Evolutionary conservation across 495 filamentous ascomycete genomes (phyloP).

Genomic region (Tuber microsphaerosporum): DNA sequence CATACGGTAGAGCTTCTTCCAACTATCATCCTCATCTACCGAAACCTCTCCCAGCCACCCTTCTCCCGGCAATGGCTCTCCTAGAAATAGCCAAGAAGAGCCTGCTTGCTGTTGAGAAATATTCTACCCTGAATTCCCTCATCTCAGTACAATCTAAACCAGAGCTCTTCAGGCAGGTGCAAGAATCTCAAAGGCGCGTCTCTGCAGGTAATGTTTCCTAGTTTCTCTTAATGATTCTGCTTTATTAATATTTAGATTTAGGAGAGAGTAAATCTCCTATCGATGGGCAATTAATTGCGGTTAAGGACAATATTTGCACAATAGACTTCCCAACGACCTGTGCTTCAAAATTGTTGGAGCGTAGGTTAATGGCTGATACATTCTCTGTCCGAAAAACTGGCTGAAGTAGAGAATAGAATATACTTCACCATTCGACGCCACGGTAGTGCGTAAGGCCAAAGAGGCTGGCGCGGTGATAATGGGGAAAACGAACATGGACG

Average conservation of each 20-base stretch:
- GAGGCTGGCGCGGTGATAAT: conserved; percentile 58
- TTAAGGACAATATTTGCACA: conserved; percentile 74
- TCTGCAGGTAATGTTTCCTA: neutral
- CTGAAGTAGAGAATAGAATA: conserved; percentile 24
- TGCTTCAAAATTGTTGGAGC: conserved; percentile 54
- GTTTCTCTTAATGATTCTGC: neutral
- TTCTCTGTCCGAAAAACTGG: neutral
- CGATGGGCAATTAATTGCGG: conserved; percentile 53
- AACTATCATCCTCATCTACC: neutral
- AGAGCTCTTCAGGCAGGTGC: conserved; percentile 20
- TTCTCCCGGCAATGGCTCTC: neutral
- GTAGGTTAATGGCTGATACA: conserved; percentile 41
- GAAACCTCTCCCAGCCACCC: neutral
- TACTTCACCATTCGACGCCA: conserved; percentile 66
- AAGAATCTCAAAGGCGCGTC: conserved; percentile 7
- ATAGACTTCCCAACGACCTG: conserved; percentile 60
- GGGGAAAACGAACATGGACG: conserved; percentile 88
- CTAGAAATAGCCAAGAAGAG: neutral
- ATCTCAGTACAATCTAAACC: conserved; percentile 9
- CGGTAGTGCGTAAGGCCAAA: conserved; percentile 63
- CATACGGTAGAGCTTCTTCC: neutral
- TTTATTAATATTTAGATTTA: neutral
- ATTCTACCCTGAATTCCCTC: conserved; percentile 3
- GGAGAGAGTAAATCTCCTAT: conserved; percentile 30
- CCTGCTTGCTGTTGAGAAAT: neutral